Evolutionary conservation across 108 stramenopile genomes (phyloP), one percentile per base, ranked within the genome.

Genomic region (Cyclotella choctawhatcheeana): DNA sequence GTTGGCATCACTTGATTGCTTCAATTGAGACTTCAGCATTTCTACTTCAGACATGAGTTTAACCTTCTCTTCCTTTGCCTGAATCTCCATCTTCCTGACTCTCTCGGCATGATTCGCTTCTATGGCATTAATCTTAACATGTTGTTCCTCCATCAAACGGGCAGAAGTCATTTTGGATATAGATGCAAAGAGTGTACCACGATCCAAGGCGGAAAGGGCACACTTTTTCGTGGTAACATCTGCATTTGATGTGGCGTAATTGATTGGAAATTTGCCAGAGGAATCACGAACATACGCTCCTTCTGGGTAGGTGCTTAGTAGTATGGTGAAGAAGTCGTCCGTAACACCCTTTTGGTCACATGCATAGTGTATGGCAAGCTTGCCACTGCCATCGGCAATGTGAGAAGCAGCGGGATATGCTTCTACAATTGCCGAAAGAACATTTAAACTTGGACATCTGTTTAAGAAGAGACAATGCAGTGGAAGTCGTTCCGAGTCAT

Each of bases 181-280:
- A 26, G 64, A 76, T 8, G 74, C 74, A 34, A 67, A 76, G n/a
- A 76, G 45, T 1, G 74, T 76, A 2, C 74, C 64, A n/a, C 74
- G 44, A 53, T 76, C 74, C 47, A 76, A 45, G 21, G 74, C 74
- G 29, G 74, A 44, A 10, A 76, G 51, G 0, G 74, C 74, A 2
- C 34, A 7, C 34, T 76, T 67, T 48, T 66, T 76, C n/a, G 74
- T 76, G 5, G 14, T 10, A 24, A n/a, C 4, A n/a, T 48, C 47
- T 4, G 16, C 4, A n/a, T 48, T 48, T 4, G 17, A 48, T n/a
- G 47, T 48, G 47, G 47, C 47, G 18, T 48, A 48, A 56, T 69
- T 58, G 22, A 50, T 58, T 53, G 73, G 73, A 21, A 61, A 74
- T 43, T 48, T 55, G 10, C 73, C 73, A 16, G 22, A 18, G 37